Evolutionary conservation across 495 filamentous ascomycete genomes (phyloP), one percentile per base, ranked within the genome.

Genomic region (Terfezia boudieri): DNA sequence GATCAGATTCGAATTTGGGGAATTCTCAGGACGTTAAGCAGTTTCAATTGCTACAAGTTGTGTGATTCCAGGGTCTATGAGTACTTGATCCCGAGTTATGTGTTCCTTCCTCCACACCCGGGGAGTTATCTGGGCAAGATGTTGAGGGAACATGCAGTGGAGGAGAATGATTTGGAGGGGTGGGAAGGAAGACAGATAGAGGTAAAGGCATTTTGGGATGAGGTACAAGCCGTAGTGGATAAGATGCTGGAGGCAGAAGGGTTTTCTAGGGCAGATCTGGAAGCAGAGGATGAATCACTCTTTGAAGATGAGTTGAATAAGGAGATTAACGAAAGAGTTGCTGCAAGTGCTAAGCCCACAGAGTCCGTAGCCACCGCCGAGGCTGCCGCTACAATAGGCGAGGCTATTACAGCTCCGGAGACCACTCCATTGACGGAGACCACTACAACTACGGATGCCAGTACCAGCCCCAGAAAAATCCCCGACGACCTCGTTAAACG

Each of bases 51-150:
- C 66, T 96, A 98, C 65, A 80, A 90, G 60, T 73, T 84, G 43
- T 94, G 88, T 63, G 90, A 96, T 62, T 93, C 85, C 10, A 76
- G 90, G 53, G 84, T 86, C 66, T 98, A 98, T 68, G 90, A 98
- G 64, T 98, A 96, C 63, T 71, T 98, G 41, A 84, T 98, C 66
- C 90, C 90, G 9, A 86, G 81, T 26, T 82, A 94, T 65, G 82
- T 80, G 53, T 86, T 96, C 54, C 69, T 98, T 43, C 92, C 90
- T 35, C 92, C 90, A 5, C 86, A 95, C 59, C 89, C 87, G 1
- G 77, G 78, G 38, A 92, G 81, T 52, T 92, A 75, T 59, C 71
- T 98, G 20, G 87, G 83, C 14, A 82, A 80, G 67, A 81, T 83
- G 62, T 71, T 89, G n/a, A 70, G 74, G 14, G 75, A 86, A 59